Conservation (phyloP, 768 basidiomycete species). For the Russula vinacea region DNA sequence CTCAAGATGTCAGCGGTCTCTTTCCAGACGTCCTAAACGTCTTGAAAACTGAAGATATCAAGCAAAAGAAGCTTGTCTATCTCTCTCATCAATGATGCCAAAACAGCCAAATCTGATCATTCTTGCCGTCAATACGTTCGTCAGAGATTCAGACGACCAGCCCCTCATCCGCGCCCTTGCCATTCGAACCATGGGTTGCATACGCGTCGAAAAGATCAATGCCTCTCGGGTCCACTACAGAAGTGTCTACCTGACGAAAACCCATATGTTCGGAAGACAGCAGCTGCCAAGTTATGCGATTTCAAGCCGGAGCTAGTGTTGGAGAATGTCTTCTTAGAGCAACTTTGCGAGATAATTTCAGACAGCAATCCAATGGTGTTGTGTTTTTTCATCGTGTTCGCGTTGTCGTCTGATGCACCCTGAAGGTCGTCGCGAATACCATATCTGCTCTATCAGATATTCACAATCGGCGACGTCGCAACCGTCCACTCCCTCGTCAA, state of each 20-base stretch:
- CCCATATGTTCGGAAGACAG: constrained; percentile 98
- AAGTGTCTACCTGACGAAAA: constrained; percentile 93
- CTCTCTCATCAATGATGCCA: constrained; percentile 99
- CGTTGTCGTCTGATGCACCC: constrained; percentile 6
- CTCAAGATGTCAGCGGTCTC: constrained; percentile 82
- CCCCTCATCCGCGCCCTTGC: constrained; percentile 92
- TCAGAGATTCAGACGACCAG: too few species aligned
- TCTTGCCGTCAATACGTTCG: too few species aligned
- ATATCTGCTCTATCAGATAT: constrained; percentile 92
- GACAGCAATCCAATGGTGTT: constrained; percentile 96
- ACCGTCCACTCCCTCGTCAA: constrained; percentile 51
- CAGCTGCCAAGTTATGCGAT: constrained; percentile 96
- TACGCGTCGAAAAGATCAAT: constrained; percentile 99
- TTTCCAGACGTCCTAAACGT: too few species aligned
- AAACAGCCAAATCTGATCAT: too few species aligned
- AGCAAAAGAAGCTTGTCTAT: constrained; percentile 99
- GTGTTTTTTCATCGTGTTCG: not conserved
- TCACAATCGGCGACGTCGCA: constrained; percentile 64
- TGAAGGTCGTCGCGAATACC: constrained; percentile 94
- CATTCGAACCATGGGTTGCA: constrained; percentile 96
- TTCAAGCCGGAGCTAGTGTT: constrained; percentile 93
- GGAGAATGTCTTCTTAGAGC: constrained; percentile 90
- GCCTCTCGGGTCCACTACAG: constrained; percentile 92
- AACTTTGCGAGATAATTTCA: constrained; percentile 86
- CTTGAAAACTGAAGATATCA: constrained; percentile 99